These are phyloP conservation scores for Calocybe gambosa DNA, from an alignment of 1,284 basidiomycete species.

Conservation along the genomic window DNA sequence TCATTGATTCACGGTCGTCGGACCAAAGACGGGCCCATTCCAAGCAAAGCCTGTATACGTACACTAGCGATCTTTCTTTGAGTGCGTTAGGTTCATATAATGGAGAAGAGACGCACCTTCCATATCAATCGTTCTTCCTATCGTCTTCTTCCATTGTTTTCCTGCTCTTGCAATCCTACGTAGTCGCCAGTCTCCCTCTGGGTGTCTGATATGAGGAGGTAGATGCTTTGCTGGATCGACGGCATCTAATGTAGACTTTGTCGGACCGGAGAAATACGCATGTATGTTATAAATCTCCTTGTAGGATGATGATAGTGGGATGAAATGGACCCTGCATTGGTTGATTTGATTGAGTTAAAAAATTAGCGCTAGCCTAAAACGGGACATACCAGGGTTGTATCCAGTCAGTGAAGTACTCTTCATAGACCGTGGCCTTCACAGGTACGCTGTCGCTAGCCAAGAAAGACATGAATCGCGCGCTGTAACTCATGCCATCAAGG, in stretches of 20 bases:
- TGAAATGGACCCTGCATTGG: slow-evolving; percentile 78
- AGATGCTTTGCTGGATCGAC: slow-evolving; percentile 41
- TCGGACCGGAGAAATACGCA: slow-evolving; percentile 49
- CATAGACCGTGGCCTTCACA: slow-evolving; percentile 84
- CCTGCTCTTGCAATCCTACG: slow-evolving; percentile 82
- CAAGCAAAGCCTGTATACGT: slow-evolving; percentile 84
- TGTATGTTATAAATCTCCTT: slow-evolving; percentile 89
- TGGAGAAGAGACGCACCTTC: slow-evolving; percentile 54
- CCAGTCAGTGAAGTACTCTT: slow-evolving; percentile 86
- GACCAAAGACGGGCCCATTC: slow-evolving; percentile 85
- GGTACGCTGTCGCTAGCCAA: slow-evolving; percentile 85
- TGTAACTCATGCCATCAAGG: slow-evolving; percentile 93
- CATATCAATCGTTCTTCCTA: slow-evolving; percentile 83
- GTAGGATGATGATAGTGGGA: slow-evolving; percentile 83
- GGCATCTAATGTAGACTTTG: slow-evolving; percentile 50
- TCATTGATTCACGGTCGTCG: slow-evolving; percentile 76
- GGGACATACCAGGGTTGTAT: slow-evolving; percentile 69
- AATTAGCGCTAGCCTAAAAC: slow-evolving; percentile 4
- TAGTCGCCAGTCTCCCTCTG: slow-evolving; percentile 70
- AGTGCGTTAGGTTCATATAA: slow-evolving; percentile 10
- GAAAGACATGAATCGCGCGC: slow-evolving; percentile 82
- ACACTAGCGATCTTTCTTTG: slow-evolving; percentile 39
- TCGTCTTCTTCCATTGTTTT: slow-evolving; percentile 82
- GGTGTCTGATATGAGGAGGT: slow-evolving; percentile 24
- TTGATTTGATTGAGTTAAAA: background rate